These are phyloP conservation scores for Zygosaccharomyces gambellarensis DNA, from an alignment of 805 yeast genomes.

Conservation along the genomic window DNA sequence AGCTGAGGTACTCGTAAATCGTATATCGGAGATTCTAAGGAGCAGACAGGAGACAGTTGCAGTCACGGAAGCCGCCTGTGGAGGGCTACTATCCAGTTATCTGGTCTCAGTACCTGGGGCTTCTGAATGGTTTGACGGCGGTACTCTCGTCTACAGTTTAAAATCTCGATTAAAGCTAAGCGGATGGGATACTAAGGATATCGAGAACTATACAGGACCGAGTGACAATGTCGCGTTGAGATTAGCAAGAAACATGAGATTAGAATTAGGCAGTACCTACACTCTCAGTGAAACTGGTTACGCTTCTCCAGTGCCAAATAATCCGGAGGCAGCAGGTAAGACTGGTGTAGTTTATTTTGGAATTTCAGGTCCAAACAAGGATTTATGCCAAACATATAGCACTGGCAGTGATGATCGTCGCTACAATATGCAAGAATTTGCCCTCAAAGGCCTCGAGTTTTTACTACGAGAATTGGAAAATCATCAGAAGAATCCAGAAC, in stretches of 20 bases:
- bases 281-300: constrained; percentile 83
- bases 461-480: constrained; percentile 46
- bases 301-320: constrained; percentile 48
- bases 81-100: constrained; percentile 78
- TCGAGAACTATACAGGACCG: constrained; percentile 74
- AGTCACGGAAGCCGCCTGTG: constrained; percentile 85
- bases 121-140: constrained; percentile 76
- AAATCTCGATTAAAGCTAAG: constrained; percentile 67
- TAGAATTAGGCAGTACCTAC: constrained; percentile 78
- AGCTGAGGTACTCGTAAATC: constrained; percentile 44
- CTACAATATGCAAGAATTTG: constrained; percentile 71
- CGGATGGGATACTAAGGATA: constrained; percentile 75
- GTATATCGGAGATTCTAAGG: constrained; percentile 54
- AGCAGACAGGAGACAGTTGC: constrained; percentile 61
- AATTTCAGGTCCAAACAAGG: constrained; percentile 59
- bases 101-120: constrained; percentile 83
- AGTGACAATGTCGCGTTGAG: constrained; percentile 67
- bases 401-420: constrained; percentile 54
- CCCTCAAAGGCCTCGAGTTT: constrained; percentile 58
- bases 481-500: constrained; percentile 1
- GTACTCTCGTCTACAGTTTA: constrained; percentile 73
- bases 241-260: constrained; percentile 70
- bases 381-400: constrained; percentile 40
- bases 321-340: constrained; percentile 33
- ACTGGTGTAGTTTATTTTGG: constrained; percentile 69